Evolutionary conservation across 2,329 filamentous ascomycete genomes (phyloP), one percentile per base, ranked within the genome.

Genomic region (Microsporum ferrugineum): DNA sequence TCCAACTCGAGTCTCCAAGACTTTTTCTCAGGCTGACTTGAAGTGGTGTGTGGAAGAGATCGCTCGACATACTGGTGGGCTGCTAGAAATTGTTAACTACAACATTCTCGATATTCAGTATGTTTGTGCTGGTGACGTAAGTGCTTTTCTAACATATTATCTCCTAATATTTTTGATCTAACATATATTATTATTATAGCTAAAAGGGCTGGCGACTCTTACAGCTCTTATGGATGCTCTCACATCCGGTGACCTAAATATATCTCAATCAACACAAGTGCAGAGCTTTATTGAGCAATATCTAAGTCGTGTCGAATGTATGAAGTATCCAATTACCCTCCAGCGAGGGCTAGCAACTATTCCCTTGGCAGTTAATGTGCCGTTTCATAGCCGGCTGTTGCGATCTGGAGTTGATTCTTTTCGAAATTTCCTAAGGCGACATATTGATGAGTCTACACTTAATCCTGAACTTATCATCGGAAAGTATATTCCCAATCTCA

Each of bases 81-180:
- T 99, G 45, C 78, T 99, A 65, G 94, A 99, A 78, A 97, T 99
- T 80, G 94, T 99, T 83, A 99, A 99, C 82, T 95, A 94, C 75
- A 87, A 87, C 73, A 82, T 87, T 64, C 82, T 83, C 65, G 86
- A 87, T 75, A 82, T 84, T 83, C 84, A 87, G 72, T 87, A 87
- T 71, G 84, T 87, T 64, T 82, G 81, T 68, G 84, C 84, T 67
- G 84, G 84, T 73, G 84, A 87, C 74, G 75, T 77, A 72, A 75
- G 75, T 74, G 38, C 57, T 60, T 57, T 7, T 2, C 3, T 33
- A 36, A 12, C 47, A 33, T 10, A 12, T n/a, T 23, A 17, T 45
- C 41, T 60, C 6, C 8, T 8, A 41, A 33, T n/a, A 33, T 60
- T 61, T 61, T 17, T 12, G 27, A 31, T 10, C 10, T 39, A 6